Percentiles rank a stretch among this genome's conserved stretches.
Evolutionary conservation across 1,284 basidiomycete genomes (phyloP).

Genomic region (Amylostereum chailletii): DNA sequence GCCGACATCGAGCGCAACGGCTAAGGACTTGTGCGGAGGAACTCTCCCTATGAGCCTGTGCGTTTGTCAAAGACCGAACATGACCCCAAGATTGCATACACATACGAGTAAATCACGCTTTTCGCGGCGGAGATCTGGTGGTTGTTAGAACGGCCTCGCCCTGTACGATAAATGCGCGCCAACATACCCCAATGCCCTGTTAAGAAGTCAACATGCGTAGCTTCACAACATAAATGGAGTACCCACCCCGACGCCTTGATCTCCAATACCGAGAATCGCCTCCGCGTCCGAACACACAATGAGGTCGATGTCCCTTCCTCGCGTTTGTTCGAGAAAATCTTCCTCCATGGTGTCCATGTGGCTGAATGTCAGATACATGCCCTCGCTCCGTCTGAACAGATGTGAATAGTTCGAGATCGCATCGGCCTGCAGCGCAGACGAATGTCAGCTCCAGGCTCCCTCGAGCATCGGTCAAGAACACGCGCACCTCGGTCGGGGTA

Average conservation of each 20-base stretch:
- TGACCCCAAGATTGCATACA: slow-evolving; percentile 2
- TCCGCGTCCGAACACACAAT: slow-evolving; percentile 80
- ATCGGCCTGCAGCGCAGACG: slow-evolving; percentile 41
- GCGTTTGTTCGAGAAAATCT: slow-evolving; percentile 60
- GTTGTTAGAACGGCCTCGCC: too few relatives aligned
- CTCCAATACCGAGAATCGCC: slow-evolving; percentile 76
- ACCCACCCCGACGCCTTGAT: slow-evolving; percentile 62
- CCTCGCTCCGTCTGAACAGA: slow-evolving; percentile 68
- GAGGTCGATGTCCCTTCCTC: slow-evolving; percentile 56
- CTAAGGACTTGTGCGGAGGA: slow-evolving; percentile 59
- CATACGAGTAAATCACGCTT: slow-evolving; percentile 73
- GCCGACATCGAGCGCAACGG: slow-evolving; percentile 70
- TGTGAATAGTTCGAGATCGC: slow-evolving; percentile 78
- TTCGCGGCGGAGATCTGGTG: slow-evolving; percentile 80
- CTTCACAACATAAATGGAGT: not conserved
- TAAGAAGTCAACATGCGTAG: not conserved
- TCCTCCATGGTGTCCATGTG: slow-evolving; percentile 67
- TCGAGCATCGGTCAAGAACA: not conserved
- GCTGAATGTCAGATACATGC: slow-evolving; percentile 58
- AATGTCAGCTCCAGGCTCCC: not conserved
- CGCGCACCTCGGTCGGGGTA: slow-evolving; percentile 53
- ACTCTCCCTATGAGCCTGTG: slow-evolving; percentile 55
- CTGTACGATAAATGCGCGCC: not conserved
- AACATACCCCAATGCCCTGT: slow-evolving; percentile 39
- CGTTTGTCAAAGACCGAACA: slow-evolving; percentile 1